Base-by-base conservation (phyloP, 1,284 basidiomycete genomes). In the Dichomitus squalens region DNA sequence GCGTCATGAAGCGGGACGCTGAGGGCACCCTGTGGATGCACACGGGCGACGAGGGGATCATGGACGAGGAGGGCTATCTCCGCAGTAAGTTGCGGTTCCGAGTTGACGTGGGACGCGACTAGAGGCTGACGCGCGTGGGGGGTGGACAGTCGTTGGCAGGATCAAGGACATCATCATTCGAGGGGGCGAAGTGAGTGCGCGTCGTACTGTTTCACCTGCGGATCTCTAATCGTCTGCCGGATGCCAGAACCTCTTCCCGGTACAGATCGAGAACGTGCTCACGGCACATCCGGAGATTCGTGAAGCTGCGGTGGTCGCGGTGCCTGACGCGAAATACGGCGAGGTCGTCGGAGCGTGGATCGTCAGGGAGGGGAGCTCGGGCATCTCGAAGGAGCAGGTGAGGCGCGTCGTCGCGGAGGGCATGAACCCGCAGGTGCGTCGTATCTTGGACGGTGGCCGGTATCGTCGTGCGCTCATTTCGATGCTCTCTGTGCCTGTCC, bases 111-210 rank as follows among this genome's bases (percentile, higher is more conserved):
- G 12, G 34, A 8, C n/a, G 31, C 29, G 11, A 12, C 38, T 14
- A 14, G 14, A 31, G 11, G 5, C 44, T 33, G 41, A 44, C 41
- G 27, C 18, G 41, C 12, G 31, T 12, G 4, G 16, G 9, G 35
- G 31, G 31, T 11, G 20, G 44, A 29, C 47, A 91, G 90, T 94
- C 59, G 89, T 92, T 41, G 88, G 91, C 35, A 79, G 91, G 54
- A 87, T 85, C 55, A 92, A 92, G 79, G 93, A 95, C 70, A 83
- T 95, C 49, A 93, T 95, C 69, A 95, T 95, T 63, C 87, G 93
- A 18, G 92, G 92, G 25, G 93, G 92, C 64, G 91, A 94, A 78
- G 87, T 87, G 60, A 12, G 64, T 40, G 21, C 20, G 16, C 40
- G 23, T 29, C 8, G 36, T 11, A 4, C 18, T 49, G 7, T 18